phyloP scores from a whole-genome alignment of 2,329 filamentous ascomycete species.

The Akanthomyces dipterigenus region DNA sequence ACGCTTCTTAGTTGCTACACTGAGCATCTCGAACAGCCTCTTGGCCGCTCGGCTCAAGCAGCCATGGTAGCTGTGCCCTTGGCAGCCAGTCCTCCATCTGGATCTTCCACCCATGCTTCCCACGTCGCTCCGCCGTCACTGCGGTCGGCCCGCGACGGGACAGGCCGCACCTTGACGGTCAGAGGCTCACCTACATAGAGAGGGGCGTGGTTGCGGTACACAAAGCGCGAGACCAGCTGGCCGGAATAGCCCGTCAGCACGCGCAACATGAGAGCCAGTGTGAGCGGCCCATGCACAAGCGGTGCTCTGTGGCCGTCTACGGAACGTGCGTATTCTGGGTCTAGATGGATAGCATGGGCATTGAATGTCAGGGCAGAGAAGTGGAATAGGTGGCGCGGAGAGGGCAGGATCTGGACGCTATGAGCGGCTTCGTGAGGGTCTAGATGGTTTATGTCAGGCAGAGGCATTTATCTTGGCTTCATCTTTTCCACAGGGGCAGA shows the following conservation, averaged over 20 bases:
- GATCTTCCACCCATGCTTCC: conserved; percentile 61
- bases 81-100: conserved; percentile 55
- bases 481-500: background rate
- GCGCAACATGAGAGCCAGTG: conserved; percentile 68
- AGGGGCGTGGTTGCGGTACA: conserved; percentile 77
- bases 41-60: background rate
- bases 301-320: conserved; percentile 69
- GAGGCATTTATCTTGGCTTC: background rate
- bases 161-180: conserved; percentile 57
- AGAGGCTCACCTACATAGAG: conserved; percentile 69
- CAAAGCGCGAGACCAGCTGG: conserved; percentile 46
- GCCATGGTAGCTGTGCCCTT: conserved; percentile 41
- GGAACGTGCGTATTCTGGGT: conserved; percentile 60
- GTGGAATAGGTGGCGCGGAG: conserved; percentile 69
- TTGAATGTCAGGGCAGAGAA: conserved; percentile 92
- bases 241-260: conserved; percentile 37
- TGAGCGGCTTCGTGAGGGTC: conserved; percentile 30
- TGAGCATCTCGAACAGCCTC: no score
- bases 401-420: conserved; percentile 54
- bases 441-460: conserved; percentile 13
- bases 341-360: conserved; percentile 83
- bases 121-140: conserved; percentile 34
- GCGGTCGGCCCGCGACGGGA: conserved; percentile 17
- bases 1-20: background rate
- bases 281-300: conserved; percentile 82